phyloP scores from a whole-genome alignment of 2,329 filamentous ascomycete species.

The Albophoma yamanashiensis region DNA sequence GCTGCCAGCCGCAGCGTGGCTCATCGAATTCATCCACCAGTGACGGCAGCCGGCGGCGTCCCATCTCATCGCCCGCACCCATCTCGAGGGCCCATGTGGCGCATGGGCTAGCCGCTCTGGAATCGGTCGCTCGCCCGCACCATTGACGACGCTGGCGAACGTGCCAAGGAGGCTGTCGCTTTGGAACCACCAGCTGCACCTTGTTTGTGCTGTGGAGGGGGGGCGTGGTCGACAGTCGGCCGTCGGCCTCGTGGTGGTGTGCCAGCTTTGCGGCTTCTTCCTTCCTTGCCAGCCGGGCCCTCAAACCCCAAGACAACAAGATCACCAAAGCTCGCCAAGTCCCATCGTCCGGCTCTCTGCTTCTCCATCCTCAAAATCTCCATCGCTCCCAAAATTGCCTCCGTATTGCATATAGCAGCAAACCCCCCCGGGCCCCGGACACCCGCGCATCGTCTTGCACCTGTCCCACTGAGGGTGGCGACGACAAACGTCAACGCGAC shows the following conservation, averaged over 20 bases:
- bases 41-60: background rate
- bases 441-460: background rate
- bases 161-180: background rate
- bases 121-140: background rate
- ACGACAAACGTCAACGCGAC: background rate
- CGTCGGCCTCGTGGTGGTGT: background rate
- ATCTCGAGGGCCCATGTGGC: background rate
- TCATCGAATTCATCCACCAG: background rate
- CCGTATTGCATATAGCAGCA: background rate
- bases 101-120: background rate
- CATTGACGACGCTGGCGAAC: background rate
- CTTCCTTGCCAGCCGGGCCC: background rate
- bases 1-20: background rate
- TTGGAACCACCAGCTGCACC: background rate
- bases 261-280: background rate
- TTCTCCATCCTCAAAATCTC: background rate
- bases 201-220: background rate
- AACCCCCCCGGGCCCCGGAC: background rate
- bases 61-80: background rate
- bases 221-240: background rate
- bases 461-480: background rate
- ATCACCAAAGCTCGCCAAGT: background rate
- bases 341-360: background rate
- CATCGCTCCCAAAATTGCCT: background rate
- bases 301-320: background rate